A percentile compares a stretch with the other conserved stretches of the same genome.
These are phyloP conservation scores for Acanthamoeba castellanii DNA, from an alignment of 208 protist species.

Conservation along the genomic window DNA sequence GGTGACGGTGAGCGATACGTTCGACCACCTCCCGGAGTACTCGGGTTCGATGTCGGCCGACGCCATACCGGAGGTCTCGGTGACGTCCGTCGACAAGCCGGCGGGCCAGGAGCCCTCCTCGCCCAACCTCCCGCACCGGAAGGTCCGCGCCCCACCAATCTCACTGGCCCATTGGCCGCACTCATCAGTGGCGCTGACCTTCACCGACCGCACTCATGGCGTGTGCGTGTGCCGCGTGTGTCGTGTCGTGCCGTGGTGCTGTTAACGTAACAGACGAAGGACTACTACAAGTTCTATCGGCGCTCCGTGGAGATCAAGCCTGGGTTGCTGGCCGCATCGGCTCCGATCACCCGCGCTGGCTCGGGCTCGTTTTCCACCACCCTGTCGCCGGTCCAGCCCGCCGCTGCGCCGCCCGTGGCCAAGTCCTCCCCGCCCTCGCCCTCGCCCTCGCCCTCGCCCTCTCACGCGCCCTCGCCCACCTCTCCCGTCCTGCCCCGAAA, in stretches of 20 bases:
- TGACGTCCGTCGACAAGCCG: not conserved
- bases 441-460: no score
- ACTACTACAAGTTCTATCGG: slow-evolving; percentile 44
- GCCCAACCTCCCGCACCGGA: not conserved
- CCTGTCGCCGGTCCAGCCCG: not conserved
- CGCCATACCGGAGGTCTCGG: not conserved
- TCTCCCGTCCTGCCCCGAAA: not conserved
- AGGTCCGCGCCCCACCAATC: not conserved
- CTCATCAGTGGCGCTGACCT: not conserved
- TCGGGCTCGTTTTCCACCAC: not conserved
- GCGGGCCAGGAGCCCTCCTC: not conserved
- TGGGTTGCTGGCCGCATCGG: not conserved
- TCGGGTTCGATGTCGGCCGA: not conserved
- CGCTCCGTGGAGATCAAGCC: slow-evolving; percentile 13
- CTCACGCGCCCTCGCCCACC: not conserved
- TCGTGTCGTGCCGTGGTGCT: not conserved
- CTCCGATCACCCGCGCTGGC: not conserved
- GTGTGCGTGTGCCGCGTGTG: not conserved
- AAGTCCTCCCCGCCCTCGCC: not conserved
- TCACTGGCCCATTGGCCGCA: no score
- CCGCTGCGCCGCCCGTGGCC: not conserved
- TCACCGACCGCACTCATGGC: not conserved
- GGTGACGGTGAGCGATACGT: not conserved
- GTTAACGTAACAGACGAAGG: not conserved
- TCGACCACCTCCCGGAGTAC: not conserved